phyloP scores from a whole-genome alignment of 345 rosid species.

The Noccaea bulbosa region DNA sequence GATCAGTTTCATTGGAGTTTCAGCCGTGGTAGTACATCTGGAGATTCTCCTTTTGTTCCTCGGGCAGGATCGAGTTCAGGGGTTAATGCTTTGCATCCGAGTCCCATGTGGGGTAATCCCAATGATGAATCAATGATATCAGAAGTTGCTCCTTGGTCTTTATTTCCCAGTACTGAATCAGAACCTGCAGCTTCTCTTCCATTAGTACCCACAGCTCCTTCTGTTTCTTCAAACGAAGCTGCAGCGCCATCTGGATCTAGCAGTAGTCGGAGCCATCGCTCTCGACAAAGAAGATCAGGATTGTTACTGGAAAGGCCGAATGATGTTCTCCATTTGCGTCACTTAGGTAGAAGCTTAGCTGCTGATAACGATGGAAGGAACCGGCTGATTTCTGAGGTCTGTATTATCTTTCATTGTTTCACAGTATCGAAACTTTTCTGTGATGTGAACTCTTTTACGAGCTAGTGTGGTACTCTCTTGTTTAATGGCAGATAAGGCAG shows the following conservation, averaged over 20 bases:
- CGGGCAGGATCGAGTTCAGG: constrained; percentile 59
- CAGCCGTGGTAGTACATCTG: constrained; percentile 55
- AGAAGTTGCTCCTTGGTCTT: constrained; percentile 75
- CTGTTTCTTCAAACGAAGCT: constrained; percentile 57
- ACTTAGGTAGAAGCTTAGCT: constrained; percentile 68
- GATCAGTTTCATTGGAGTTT: constrained; percentile 68
- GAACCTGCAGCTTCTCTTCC: constrained; percentile 65
- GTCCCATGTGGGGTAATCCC: constrained; percentile 55
- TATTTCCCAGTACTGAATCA: constrained; percentile 59
- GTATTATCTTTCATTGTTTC: constrained; percentile 3
- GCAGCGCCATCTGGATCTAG: constrained; percentile 52
- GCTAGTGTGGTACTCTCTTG: constrained; percentile 34
- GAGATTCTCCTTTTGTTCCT: constrained; percentile 50
- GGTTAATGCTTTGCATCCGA: constrained; percentile 49
- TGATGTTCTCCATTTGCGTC: constrained; percentile 61
- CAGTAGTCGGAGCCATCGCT: constrained; percentile 53
- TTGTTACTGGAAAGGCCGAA: constrained; percentile 59
- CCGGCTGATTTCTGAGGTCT: constrained; percentile 78
- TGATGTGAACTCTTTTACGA: neutral
- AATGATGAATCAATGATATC: constrained; percentile 53
- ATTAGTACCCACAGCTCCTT: constrained; percentile 56
- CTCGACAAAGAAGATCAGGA: constrained; percentile 55
- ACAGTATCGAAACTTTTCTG: neutral
- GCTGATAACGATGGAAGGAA: constrained; percentile 74
- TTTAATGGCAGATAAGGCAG: constrained; percentile 69